Evolutionary conservation across 169 alveolate species (phyloP), one percentile per base, ranked within the genome.

Genomic region (Babesia ovata): DNA sequence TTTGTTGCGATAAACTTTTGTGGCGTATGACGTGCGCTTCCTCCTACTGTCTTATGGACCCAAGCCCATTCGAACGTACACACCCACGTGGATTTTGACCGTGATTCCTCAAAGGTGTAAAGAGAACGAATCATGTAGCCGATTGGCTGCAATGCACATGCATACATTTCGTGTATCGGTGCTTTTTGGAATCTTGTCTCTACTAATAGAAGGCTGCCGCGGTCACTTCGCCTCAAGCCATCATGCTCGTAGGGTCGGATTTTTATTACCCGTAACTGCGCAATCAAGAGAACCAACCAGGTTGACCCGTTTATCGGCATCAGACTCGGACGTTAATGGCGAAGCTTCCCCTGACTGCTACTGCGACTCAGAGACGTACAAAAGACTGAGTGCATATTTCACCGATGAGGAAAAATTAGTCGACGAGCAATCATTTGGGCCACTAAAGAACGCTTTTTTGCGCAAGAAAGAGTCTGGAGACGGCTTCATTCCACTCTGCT

Each of bases 401-500:
- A 52, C 57, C 0, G 36, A 19, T 44, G 19, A 10, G 12, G 70
- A 70, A 29, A 28, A 63, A 26, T 12, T 13, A 8, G 59, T 57
- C 29, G 84, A 71, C 13, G 74, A 70, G 14, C 36, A 48, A 29
- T 29, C 44, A 39, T 61, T 39, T 36, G 44, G 21, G 10, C 48
- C 63, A 21, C 36, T 71, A 21, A 81, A 65, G 69, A 54, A 72
- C 22, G 3, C 29, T 2, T 19, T 57, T 26, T 78, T 81, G 19
- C 26, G 58, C 16, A 39, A 33, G 46, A 29, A 7, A 22, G 79
- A 48, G 6, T 66, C 8, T 4, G 11, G 42, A 1, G 65, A 53
- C 7, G 58, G 36, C 39, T 71, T 26, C 60, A n/a, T 65, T 24
- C 88, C 88, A 0, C 29, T 14, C 14, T 42, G 63, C 28, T 81